phyloP scores from a whole-genome alignment of 78 protist genomes.

The Cavenderia fasciculata region DNA sequence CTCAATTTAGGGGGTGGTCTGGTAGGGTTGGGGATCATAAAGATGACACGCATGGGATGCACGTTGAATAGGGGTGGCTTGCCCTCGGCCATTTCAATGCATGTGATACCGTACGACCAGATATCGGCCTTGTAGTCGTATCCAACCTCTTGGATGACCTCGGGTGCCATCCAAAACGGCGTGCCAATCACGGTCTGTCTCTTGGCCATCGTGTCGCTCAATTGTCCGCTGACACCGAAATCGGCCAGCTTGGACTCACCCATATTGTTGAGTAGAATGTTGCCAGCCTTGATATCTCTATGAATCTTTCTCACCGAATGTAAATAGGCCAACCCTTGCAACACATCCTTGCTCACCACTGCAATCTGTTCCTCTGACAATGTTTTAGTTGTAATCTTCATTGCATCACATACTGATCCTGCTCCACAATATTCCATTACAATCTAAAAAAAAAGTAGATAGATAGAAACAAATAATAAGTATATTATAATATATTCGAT shows the following conservation, averaged over 20 bases:
- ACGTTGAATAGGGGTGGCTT: constrained; percentile 89
- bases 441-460: constrained; percentile 53
- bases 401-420: constrained; percentile 87
- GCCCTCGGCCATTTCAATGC: constrained; percentile 90
- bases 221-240: constrained; percentile 80
- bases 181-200: constrained; percentile 88
- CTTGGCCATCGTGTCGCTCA: constrained; percentile 69
- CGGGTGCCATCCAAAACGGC: constrained; percentile 97
- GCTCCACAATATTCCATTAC: constrained; percentile 94
- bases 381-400: constrained; percentile 74
- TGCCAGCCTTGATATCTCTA: constrained; percentile 94
- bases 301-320: constrained; percentile 90
- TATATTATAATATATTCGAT: too few relatives aligned
- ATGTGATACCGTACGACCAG: constrained; percentile 93
- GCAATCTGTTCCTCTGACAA: constrained; percentile 91
- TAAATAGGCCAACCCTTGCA: constrained; percentile 82
- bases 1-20: constrained; percentile 82
- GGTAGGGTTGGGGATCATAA: constrained; percentile 80
- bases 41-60: constrained; percentile 87
- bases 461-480: not conserved
- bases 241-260: constrained; percentile 84
- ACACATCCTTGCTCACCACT: constrained; percentile 80
- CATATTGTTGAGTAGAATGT: constrained; percentile 70
- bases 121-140: constrained; percentile 87
- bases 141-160: constrained; percentile 88